phyloP scores from a whole-genome alignment of 148 eudicot species.

The Rhododendron molle region DNA sequence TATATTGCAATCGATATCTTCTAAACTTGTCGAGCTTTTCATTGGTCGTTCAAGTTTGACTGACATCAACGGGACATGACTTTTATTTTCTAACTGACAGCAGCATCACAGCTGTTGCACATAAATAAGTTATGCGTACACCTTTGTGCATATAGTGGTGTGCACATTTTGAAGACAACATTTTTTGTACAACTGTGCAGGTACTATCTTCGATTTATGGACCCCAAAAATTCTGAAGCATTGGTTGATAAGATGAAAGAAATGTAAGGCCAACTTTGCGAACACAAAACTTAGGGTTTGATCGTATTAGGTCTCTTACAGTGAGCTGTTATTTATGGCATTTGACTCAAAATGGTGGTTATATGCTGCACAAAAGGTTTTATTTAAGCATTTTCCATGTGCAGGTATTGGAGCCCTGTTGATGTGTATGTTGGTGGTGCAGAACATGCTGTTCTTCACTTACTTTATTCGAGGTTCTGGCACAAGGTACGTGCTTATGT shows the following conservation, averaged over 20 bases:
- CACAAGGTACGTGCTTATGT: constrained; percentile 62
- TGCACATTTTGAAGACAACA: background rate
- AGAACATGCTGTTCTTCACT: constrained; percentile 99
- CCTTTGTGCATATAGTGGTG: background rate
- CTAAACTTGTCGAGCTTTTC: background rate
- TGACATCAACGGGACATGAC: background rate
- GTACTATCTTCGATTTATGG: constrained; percentile 98
- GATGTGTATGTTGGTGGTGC: constrained; percentile 99
- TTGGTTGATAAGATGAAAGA: constrained; percentile 83
- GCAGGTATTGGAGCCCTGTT: constrained; percentile 97
- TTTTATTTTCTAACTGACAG: background rate
- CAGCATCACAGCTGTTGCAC: background rate
- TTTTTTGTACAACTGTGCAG: constrained; percentile 33
- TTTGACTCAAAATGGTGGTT: background rate
- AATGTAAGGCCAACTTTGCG: constrained; percentile 38
- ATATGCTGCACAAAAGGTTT: background rate
- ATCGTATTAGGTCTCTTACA: background rate
- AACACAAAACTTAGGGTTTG: background rate
- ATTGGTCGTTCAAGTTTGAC: background rate
- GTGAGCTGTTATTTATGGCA: background rate
- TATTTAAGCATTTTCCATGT: constrained; percentile 17
- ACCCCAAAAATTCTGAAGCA: constrained; percentile 70
- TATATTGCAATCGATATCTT: background rate
- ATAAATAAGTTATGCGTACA: background rate
- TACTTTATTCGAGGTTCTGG: constrained; percentile 97